These are phyloP conservation scores for Chlorophyllum brunneum DNA, from an alignment of 768 basidiomycete species.

Conservation along the genomic window DNA sequence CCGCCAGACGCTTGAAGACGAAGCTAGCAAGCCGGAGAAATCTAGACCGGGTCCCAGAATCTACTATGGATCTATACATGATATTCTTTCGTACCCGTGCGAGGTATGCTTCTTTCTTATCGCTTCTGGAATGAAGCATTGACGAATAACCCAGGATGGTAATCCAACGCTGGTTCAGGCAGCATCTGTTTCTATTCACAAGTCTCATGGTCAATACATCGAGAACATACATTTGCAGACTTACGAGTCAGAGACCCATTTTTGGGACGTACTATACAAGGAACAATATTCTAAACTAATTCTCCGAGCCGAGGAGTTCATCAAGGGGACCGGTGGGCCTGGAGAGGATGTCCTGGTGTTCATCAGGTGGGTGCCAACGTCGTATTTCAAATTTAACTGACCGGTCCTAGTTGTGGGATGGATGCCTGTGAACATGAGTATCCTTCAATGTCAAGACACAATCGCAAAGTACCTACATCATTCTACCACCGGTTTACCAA, in stretches of 20 bases:
- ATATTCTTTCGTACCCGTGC: constrained; percentile 88
- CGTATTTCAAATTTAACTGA: not conserved
- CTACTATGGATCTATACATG: constrained; percentile 93
- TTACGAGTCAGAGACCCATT: constrained; percentile 69
- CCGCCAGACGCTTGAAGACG: constrained; percentile 57
- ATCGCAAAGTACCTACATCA: constrained; percentile 80
- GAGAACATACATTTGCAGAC: constrained; percentile 81
- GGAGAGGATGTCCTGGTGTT: constrained; percentile 76
- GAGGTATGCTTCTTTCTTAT: constrained; percentile 47
- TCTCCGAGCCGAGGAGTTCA: constrained; percentile 64
- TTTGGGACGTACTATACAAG: constrained; percentile 72
- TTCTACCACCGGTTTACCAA: constrained; percentile 84
- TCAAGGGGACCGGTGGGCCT: constrained; percentile 59
- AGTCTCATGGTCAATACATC: constrained; percentile 83
- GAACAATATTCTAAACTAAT: constrained; percentile 59
- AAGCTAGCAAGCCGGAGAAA: constrained; percentile 30
- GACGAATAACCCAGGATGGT: constrained; percentile 56
- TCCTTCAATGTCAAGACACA: constrained; percentile 86
- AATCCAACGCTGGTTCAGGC: constrained; percentile 76
- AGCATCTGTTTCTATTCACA: constrained; percentile 77
- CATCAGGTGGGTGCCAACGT: constrained; percentile 62
- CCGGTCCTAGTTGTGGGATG: constrained; percentile 74
- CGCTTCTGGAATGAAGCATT: not conserved
- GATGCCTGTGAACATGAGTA: constrained; percentile 94
- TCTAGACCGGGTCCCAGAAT: constrained; percentile 50